phyloP scores from a whole-genome alignment of 169 alveolate genomes.

The Plasmodium coatneyi region DNA sequence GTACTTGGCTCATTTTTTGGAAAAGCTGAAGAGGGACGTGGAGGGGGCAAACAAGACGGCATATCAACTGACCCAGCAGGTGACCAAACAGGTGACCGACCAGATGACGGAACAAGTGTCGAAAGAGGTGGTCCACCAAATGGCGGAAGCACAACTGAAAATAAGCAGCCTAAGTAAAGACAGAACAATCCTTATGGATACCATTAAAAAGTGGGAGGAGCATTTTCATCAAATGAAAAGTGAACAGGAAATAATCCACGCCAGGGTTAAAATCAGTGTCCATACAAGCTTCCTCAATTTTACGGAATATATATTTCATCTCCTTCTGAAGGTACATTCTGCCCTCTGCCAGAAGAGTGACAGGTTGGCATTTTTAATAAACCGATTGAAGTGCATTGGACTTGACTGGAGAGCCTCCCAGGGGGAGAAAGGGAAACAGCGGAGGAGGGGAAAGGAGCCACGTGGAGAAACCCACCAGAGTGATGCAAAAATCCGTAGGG shows the following conservation, averaged over 20 bases:
- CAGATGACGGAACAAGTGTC: neutral
- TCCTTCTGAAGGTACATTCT: conserved; percentile 8
- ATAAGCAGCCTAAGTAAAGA: conserved; percentile 30
- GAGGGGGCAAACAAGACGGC: neutral
- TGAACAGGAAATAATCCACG: conserved; percentile 17
- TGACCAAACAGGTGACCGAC: neutral
- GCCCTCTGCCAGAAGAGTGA: conserved; percentile 39
- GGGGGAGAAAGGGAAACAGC: neutral
- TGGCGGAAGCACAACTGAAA: neutral
- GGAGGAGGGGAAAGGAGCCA: neutral
- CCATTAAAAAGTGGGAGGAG: conserved; percentile 16
- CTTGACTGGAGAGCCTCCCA: neutral
- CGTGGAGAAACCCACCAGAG: neutral
- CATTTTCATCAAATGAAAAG: conserved; percentile 32
- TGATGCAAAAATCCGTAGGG: neutral
- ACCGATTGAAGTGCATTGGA: neutral
- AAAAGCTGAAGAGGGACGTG: conserved; percentile 37
- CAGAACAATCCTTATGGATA: conserved; percentile 1
- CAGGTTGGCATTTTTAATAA: conserved; percentile 25
- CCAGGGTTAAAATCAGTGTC: conserved; percentile 20
- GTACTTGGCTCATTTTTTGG: conserved; percentile 44
- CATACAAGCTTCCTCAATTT: conserved; percentile 35
- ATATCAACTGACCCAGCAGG: neutral
- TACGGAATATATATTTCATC: conserved; percentile 29
- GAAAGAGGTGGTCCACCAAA: neutral